phyloP scores from a whole-genome alignment of 768 basidiomycete genomes.

The Neoboletus subvelutipes region DNA sequence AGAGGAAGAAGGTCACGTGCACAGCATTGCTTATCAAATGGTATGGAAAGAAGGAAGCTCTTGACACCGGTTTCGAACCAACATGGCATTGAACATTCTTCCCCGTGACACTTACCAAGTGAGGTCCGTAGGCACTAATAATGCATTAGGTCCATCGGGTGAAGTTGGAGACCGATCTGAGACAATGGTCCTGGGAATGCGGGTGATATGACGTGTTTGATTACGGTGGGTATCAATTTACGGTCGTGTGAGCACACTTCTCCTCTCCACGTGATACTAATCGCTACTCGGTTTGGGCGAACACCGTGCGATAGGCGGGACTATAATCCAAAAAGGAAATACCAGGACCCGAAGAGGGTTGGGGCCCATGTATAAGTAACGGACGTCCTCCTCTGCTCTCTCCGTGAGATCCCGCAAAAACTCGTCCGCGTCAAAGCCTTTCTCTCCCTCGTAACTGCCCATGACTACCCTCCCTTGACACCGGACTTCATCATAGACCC shows the following conservation, averaged over 20 bases:
- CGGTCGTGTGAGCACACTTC: not conserved
- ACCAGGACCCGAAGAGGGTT: constrained; percentile 8
- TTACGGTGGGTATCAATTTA: not conserved
- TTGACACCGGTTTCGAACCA: not conserved
- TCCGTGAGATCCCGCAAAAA: not conserved
- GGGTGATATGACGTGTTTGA: too few species aligned
- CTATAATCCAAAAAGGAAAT: constrained; percentile 8
- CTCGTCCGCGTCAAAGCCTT: not conserved
- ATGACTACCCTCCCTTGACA: constrained; percentile 1
- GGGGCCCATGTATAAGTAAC: constrained; percentile 25
- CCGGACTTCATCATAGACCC: not conserved
- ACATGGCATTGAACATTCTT: too few species aligned
- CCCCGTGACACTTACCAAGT: too few species aligned
- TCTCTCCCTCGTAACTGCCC: not conserved
- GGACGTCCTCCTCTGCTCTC: not conserved
- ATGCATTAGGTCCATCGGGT: not conserved
- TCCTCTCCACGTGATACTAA: not conserved
- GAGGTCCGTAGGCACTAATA: not conserved
- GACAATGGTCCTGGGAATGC: too few species aligned
- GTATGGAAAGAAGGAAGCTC: too few species aligned
- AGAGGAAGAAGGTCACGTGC: not conserved
- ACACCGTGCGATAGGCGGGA: not conserved
- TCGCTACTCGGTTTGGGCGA: constrained; percentile 6
- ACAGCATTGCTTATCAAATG: not conserved
- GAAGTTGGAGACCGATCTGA: too few species aligned